phyloP scores from a whole-genome alignment of 768 basidiomycete genomes.

The Leccinum boreale region DNA sequence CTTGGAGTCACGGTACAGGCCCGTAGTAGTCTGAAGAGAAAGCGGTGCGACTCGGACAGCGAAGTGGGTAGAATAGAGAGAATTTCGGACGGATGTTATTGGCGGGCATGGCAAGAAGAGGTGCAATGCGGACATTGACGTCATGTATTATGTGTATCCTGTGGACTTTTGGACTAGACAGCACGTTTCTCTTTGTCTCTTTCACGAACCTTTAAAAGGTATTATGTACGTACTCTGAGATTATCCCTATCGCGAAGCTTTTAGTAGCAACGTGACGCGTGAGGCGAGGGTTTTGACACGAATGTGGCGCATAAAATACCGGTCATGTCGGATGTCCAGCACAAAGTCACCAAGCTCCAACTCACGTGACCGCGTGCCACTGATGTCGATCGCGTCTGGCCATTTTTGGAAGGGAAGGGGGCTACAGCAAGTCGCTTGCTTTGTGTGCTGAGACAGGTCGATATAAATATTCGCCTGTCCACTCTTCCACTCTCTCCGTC shows the following conservation, averaged over 20 bases:
- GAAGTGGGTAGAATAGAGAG: conserved; percentile 3
- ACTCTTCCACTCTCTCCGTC: background rate
- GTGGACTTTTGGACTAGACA: conserved; percentile 1
- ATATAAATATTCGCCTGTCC: conserved; percentile 15
- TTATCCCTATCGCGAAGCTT: background rate
- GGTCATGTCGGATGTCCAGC: no score
- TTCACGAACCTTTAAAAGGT: background rate
- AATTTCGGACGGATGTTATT: background rate
- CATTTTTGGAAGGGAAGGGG: background rate
- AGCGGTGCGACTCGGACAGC: conserved; percentile 3
- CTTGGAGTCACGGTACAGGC: conserved; percentile 7
- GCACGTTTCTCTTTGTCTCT: background rate
- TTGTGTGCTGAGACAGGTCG: conserved; percentile 19
- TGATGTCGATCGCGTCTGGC: conserved; percentile 8
- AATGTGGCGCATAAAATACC: background rate
- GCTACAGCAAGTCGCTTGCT: background rate
- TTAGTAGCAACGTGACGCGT: background rate
- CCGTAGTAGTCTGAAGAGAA: conserved; percentile 16
- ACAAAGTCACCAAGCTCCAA: background rate
- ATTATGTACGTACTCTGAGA: background rate
- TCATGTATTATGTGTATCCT: background rate
- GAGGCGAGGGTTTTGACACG: background rate
- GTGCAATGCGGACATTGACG: background rate
- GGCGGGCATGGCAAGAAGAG: background rate
- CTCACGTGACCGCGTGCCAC: conserved; percentile 1